These are phyloP conservation scores for Paraleonurus japonicus DNA, from an alignment of 257 asterid species.

Conservation along the genomic window DNA sequence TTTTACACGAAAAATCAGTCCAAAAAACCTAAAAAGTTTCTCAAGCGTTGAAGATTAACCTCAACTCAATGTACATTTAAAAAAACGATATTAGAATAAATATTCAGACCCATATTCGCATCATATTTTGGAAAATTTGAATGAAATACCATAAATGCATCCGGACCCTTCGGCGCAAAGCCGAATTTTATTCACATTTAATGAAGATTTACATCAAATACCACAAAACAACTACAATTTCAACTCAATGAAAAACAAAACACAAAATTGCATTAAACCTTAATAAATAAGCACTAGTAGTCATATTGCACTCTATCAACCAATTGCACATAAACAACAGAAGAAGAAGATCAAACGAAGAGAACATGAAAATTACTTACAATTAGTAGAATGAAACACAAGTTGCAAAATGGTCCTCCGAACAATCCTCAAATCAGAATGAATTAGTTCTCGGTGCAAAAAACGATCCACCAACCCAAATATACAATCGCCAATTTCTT, in stretches of 20 bases:
- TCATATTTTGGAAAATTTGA: neutral
- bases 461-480: constrained; percentile 53
- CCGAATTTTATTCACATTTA: neutral
- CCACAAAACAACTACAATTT: neutral
- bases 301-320: neutral
- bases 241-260: neutral
- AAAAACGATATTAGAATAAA: neutral
- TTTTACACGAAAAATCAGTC: neutral
- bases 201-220: neutral
- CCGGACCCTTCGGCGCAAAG: neutral
- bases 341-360: neutral
- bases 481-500: neutral
- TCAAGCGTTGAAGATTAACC: neutral
- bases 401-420: constrained; percentile 23
- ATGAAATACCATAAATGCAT: neutral
- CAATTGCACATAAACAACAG: neutral
- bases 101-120: neutral
- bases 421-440: constrained; percentile 52
- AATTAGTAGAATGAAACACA: neutral
- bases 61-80: neutral
- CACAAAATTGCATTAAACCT: neutral
- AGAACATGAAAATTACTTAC: constrained; percentile 31
- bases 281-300: neutral
- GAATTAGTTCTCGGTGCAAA: constrained; percentile 30
- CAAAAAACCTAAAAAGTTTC: neutral